Evolutionary conservation across 257 asterid species (phyloP).

Genomic region (Solanum pennellii): DNA sequence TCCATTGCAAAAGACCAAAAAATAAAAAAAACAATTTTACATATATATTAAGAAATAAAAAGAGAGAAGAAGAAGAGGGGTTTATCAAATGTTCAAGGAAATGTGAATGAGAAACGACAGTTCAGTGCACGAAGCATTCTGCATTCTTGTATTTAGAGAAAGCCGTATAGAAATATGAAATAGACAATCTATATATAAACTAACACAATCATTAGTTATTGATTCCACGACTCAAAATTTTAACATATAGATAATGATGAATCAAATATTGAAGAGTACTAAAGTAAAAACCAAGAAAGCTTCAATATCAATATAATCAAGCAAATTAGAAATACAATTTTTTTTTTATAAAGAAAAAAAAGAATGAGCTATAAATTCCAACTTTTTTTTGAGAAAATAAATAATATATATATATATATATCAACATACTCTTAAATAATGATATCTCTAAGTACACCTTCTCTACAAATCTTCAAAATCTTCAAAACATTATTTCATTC

Average conservation of each 20-base stretch:
- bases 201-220: neutral
- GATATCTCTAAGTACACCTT: neutral
- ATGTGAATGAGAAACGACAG: neutral
- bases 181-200: neutral
- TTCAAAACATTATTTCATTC: slow-evolving; percentile 12
- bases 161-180: neutral
- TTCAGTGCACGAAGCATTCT: neutral
- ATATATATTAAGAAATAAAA: neutral
- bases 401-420: neutral
- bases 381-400: neutral
- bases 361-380: neutral
- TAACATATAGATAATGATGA: neutral
- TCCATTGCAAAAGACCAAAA: neutral
- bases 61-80: neutral
- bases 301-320: neutral
- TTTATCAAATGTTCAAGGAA: neutral
- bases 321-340: neutral
- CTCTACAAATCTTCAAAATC: neutral
- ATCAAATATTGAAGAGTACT: neutral
- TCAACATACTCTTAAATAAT: neutral
- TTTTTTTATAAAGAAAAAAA: neutral
- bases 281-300: neutral
- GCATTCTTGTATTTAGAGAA: neutral
- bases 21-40: neutral
- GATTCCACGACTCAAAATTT: neutral